Base-by-base conservation (phyloP, 768 basidiomycete species). In the Galerina marginata region DNA sequence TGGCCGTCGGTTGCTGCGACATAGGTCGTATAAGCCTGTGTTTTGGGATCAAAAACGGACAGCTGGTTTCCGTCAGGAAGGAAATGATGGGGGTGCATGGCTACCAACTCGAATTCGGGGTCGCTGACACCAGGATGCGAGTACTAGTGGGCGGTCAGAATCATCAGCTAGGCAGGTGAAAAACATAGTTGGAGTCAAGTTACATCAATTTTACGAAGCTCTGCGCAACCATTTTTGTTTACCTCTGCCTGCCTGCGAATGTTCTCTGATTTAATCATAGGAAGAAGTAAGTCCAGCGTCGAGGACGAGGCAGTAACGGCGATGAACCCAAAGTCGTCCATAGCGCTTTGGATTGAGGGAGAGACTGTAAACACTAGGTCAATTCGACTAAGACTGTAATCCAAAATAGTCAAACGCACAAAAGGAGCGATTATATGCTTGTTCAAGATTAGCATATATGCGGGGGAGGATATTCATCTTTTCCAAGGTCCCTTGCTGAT, bases 21-120 rank as follows among this genome's bases (percentile, higher is more conserved):
- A 38, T 65, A 65, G 37, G 43, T 37, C n/a, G 39, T 50, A 12
- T 29, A 29, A 37, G 38, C 39, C 54, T 25, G 14, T 9, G 52
- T 51, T 9, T 29, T 48, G 39, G 44, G 62, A 54, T 53, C 36
- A 16, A 62, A 62, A n/a, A 67, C 40, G 40, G 58, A 54, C n/a
- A 66, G 65, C 45, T 54, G n/a, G 56, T 29, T 52, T 9, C 65
- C 63, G 12, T 25, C 9, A 36, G 65, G 67, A 43, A 68, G 58
- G 49, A 69, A 69, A 61, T 69, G 62, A 46, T 67, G 61, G 12
- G 68, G 68, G 44, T 65, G 59, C 33, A 67, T 58, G 25, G 60
- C 64, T 16, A 65, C 60, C 25, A 69, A 47, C 47, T 67, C 66
- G 48, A 59, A 64, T 20, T 60, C 48, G 6, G 66, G 63, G 52